A percentile compares a stretch with the other conserved stretches of the same genome.
Evolutionary conservation across 1,284 basidiomycete species (phyloP).

Genomic region (Ganoderma sinense): DNA sequence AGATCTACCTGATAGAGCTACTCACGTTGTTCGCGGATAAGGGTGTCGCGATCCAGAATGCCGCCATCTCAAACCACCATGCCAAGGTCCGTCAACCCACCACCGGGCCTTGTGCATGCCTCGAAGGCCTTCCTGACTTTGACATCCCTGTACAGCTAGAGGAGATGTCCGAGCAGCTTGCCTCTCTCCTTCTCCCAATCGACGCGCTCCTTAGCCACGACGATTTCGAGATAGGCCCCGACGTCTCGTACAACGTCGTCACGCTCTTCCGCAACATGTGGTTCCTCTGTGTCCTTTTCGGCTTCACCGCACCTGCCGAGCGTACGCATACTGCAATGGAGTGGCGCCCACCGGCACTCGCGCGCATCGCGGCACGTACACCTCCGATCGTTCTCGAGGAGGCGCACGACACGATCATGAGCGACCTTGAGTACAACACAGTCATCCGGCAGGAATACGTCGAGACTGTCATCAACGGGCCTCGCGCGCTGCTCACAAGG

Average conservation of each 20-base stretch:
- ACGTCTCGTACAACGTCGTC: conserved; percentile 71
- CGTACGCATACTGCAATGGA: conserved; percentile 69
- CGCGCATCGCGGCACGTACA: conserved; percentile 87
- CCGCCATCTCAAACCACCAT: conserved; percentile 68
- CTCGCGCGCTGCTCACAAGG: conserved; percentile 69
- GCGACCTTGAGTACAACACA: conserved; percentile 94
- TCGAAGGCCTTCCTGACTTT: conserved; percentile 18
- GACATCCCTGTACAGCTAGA: conserved; percentile 58
- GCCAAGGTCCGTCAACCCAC: conserved; percentile 62
- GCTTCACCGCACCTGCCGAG: conserved; percentile 61
- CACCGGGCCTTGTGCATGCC: not conserved
- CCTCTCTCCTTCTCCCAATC: conserved; percentile 88
- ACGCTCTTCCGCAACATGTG: conserved; percentile 93
- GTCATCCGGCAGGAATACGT: conserved; percentile 91
- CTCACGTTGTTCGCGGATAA: conserved; percentile 91
- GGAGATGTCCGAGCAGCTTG: conserved; percentile 86
- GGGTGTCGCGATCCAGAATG: conserved; percentile 89
- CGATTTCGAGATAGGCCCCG: conserved; percentile 72
- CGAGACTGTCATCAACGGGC: conserved; percentile 74
- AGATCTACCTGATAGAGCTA: conserved; percentile 86
- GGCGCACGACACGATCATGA: conserved; percentile 85
- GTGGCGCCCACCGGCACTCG: conserved; percentile 80
- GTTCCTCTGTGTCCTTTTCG: conserved; percentile 91
- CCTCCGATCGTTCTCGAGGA: conserved; percentile 88
- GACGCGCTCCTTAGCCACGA: conserved; percentile 86